Base-by-base conservation (phyloP, 108 stramenopile species). In the Cylindrotheca fusiformis region DNA sequence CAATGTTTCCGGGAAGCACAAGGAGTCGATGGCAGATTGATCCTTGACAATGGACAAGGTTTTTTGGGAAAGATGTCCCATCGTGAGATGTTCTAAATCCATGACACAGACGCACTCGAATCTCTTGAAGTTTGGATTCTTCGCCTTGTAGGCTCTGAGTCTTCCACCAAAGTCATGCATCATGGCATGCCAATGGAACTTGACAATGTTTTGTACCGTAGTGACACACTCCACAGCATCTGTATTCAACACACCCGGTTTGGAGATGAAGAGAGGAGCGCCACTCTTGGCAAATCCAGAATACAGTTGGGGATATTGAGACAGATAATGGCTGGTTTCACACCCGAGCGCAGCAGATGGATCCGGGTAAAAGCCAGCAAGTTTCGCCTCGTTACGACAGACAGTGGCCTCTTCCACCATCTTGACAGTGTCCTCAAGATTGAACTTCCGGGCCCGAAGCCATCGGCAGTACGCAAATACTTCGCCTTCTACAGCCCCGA, bases 1-100 rank as follows among this genome's bases (percentile, higher is more conserved):
- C 85, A 93, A 85, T 0, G 85, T 90, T 77, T 93, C 92, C 18
- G 92, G 92, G 63, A 93, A 93, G 62, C 92, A 93, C 0, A 93
- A 53, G 10, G 88, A 88, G 75, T 93, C 92, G 72, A 93, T 87
- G 41, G 83, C 83, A 4, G 85, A 71, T 67, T 93, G 92, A 23
- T 86, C 84, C 79, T 93, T 89, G 77, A 88, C 77, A 60, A 90
- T 90, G 46, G 80, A 72, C 30, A 93, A 51, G 14, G 88, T 74
- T 30, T 77, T 60, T 21, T 71, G 60, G 22, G 71, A 75, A 19
- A 90, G 71, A 55, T 89, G 81, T 10, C 70, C 30, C 51, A 73
- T 81, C 33, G 88, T 83, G 65, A 93, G 60, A 50, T 77, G 58
- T 32, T 70, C 78, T 44, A 93, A 58, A 72, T 93, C 91, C 63